phyloP scores from a whole-genome alignment of 2,329 filamentous ascomycete species.

The Exophiala aquamarina region DNA sequence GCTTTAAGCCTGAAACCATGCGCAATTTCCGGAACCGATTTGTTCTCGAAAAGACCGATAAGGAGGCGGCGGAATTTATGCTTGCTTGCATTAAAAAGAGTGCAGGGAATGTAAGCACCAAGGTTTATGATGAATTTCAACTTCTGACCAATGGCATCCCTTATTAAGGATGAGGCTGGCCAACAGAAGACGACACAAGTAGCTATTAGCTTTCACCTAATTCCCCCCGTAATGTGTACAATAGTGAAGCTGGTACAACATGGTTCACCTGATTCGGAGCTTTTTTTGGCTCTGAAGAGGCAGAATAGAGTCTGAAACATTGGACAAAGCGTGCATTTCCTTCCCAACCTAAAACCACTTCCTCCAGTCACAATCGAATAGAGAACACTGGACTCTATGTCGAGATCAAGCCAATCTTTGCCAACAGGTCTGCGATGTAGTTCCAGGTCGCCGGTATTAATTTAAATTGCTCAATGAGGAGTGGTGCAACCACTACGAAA shows the following conservation, averaged over 20 bases:
- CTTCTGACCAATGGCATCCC: conserved; percentile 95
- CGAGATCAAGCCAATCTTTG: conserved; percentile 24
- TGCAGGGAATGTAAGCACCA: conserved; percentile 85
- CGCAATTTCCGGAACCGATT: conserved; percentile 91
- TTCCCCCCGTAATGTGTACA: no score
- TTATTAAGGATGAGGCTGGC: conserved; percentile 64
- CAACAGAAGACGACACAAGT: no score
- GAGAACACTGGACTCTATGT: conserved; percentile 6
- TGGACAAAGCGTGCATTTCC: no score
- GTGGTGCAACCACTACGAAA: conserved; percentile 63
- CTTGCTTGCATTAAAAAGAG: conserved; percentile 85
- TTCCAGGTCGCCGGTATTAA: conserved; percentile 46
- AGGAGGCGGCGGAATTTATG: conserved; percentile 95
- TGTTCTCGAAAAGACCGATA: conserved; percentile 84
- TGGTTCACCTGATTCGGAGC: no score
- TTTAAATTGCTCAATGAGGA: conserved; percentile 50
- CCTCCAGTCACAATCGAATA: no score
- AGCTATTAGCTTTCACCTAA: no score
- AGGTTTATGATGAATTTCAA: conserved; percentile 97
- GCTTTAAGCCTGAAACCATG: conserved; percentile 95
- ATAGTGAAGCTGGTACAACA: no score
- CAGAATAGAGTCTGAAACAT: no score
- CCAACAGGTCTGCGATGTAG: conserved; percentile 27
- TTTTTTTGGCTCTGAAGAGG: no score
- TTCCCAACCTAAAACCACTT: no score